Base-by-base conservation (phyloP, 2,329 filamentous ascomycete genomes). In the Phialemoniopsis sp. region DNA sequence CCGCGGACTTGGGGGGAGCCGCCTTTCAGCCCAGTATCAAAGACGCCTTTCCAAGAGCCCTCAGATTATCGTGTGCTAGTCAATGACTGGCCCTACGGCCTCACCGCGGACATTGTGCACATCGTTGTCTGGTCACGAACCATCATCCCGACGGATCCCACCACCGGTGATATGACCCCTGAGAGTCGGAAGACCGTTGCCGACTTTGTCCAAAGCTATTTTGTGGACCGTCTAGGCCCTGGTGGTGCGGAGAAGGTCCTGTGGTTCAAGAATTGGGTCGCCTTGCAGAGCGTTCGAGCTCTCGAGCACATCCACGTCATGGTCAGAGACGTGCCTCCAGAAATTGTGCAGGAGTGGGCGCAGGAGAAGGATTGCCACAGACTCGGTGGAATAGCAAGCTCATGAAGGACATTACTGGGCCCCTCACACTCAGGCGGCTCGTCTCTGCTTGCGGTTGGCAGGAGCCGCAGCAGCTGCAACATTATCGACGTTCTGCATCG, bases 241-340 rank as follows among this genome's bases (percentile, higher is more conserved):
- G 65, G 60, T 4, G 73, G 71, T n/a, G 61, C 64, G 41, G 63
- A 70, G 6, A 67, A 64, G 36, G 78, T 84, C 33, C 58, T 89
- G 44, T 97, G 89, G 89, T 96, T 96, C 66, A 94, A 91, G 73
- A 96, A 96, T 53, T 95, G 89, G 89, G 82, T 80, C 43, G 80
- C 82, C 18, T 66, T 96, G 57, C 94, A 96, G 68, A 94, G 87
- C 52, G 85, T 96, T 32, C 80, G 90, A 52, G 78, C 86, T 3
- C 70, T 96, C 34, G 90, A 95, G 66, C 91, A 96, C 59, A 83
- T 96, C 54, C 91, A 97, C 62, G 80, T 97, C 28, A 56, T 85
- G 52, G 76, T 84, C 37, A 72, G 64, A 39, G 68, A 76, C 50
- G 76, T 70, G 17, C 68, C 69, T 34, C 65, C 71, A 21, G 70